Conservation (phyloP, 257 asterid species). For the Parsonsia alboflavescens region DNA sequence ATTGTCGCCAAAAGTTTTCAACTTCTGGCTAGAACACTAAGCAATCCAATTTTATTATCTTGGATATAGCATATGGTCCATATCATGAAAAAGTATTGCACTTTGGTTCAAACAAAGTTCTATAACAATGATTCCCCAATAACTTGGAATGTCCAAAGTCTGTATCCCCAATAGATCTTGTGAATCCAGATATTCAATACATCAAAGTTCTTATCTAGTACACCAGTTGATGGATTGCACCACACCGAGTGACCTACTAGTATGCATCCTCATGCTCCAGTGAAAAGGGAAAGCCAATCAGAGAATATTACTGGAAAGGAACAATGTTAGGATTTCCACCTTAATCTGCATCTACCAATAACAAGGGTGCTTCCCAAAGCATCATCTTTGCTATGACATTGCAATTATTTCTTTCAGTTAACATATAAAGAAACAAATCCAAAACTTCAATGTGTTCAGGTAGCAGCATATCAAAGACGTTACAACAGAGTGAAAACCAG, state of each 20-base stretch:
- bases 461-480: too few species aligned
- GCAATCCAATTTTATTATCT: neutral
- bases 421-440: neutral
- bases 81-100: neutral
- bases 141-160: neutral
- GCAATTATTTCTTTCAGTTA: neutral
- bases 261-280: neutral
- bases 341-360: neutral
- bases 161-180: neutral
- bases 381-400: neutral
- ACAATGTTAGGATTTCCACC: neutral
- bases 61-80: neutral
- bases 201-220: neutral
- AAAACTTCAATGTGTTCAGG: neutral
- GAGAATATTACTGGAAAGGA: neutral
- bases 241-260: neutral
- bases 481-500: neutral
- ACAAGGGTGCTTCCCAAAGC: neutral
- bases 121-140: neutral
- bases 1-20: neutral
- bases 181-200: neutral
- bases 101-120: neutral
- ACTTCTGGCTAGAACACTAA: neutral
- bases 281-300: neutral
- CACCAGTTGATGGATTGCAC: neutral